Conservation (phyloP, 2,329 filamentous ascomycete species). For the Calonectria naviculata region DNA sequence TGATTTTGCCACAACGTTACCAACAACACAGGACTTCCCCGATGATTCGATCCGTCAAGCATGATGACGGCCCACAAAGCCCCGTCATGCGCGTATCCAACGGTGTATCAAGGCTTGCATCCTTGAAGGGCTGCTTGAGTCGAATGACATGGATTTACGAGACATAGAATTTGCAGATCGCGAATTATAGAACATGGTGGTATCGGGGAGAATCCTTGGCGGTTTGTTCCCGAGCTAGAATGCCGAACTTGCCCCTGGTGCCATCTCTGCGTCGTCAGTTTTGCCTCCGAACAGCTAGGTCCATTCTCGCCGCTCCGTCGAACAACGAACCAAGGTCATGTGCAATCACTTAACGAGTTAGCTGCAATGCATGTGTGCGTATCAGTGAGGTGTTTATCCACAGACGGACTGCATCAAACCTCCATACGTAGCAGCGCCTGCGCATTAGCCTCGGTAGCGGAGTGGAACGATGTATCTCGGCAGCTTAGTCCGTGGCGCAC, state of each 20-base stretch:
- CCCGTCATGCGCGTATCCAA: background rate
- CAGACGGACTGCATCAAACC: background rate
- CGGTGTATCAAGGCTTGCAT: background rate
- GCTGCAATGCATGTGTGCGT: background rate
- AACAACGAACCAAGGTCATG: constrained; percentile 8
- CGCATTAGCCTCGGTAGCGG: constrained; percentile 38
- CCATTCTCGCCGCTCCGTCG: background rate
- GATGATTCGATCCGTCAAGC: constrained; percentile 13
- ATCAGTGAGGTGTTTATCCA: constrained; percentile 1
- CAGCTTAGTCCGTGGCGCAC: constrained; percentile 15
- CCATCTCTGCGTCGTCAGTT: constrained; percentile 7
- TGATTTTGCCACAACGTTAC: background rate
- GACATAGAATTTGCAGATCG: background rate
- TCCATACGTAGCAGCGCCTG: background rate
- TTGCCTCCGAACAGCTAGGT: constrained; percentile 1
- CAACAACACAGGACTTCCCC: background rate
- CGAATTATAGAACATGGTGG: constrained; percentile 14
- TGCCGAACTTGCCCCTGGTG: constrained; percentile 15
- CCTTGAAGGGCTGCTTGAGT: background rate
- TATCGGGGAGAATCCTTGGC: constrained; percentile 26
- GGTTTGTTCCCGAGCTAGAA: constrained; percentile 10
- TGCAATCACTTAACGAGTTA: background rate
- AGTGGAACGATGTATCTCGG: constrained; percentile 30
- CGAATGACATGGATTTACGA: constrained; percentile 6
- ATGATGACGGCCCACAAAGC: constrained; percentile 3